Base-by-base conservation (phyloP, 768 basidiomycete genomes). In the Tulasnella calospora region DNA sequence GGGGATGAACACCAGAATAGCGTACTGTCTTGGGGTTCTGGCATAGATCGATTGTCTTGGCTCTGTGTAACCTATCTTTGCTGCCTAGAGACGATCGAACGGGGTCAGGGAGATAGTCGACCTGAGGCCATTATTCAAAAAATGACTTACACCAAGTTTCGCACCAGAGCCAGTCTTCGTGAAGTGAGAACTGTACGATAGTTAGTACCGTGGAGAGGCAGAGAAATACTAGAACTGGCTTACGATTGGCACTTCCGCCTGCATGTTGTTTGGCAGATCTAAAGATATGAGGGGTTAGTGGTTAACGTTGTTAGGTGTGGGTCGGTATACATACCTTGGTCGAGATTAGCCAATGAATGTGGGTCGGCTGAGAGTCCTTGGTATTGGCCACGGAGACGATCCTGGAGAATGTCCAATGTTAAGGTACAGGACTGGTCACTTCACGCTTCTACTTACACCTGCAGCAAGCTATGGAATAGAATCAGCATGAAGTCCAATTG, bases 81-180 rank as follows among this genome's bases (percentile, higher is more conserved):
- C 92, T 94, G 82, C 92, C 92, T 93, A 80, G 78, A 38, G 13
- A 13, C 78, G 44, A 27, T 69, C 15, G 47, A 57, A 27, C 27
- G 13, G 61, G 38, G 55, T 30, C 3, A 46, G 41, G 75, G 78
- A 47, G 33, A 44, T 27, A 17, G 38, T 10, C 27, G 21, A n/a
- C 30, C 72, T 33, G 30, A n/a, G 40, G 44, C 35, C 67, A 13
- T 35, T 13, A 55, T 71, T n/a, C n/a, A n/a, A 33, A 0, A 41
- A 44, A 17, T 10, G 41, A 86, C 91, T 79, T 89, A 90, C 98
- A 99, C 98, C 98, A 99, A 0, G 97, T 99, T 87, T 99, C 97
- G 83, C 97, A 99, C 94, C 98, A 99, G 81, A 99, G 85, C 98
- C 98, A 99, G 82, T 95, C 93, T 84, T 95, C 93, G 79, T 90